Evolutionary conservation across 768 basidiomycete species (phyloP), one percentile per base, ranked within the genome.

Genomic region (Mycena olivaceomarginata): DNA sequence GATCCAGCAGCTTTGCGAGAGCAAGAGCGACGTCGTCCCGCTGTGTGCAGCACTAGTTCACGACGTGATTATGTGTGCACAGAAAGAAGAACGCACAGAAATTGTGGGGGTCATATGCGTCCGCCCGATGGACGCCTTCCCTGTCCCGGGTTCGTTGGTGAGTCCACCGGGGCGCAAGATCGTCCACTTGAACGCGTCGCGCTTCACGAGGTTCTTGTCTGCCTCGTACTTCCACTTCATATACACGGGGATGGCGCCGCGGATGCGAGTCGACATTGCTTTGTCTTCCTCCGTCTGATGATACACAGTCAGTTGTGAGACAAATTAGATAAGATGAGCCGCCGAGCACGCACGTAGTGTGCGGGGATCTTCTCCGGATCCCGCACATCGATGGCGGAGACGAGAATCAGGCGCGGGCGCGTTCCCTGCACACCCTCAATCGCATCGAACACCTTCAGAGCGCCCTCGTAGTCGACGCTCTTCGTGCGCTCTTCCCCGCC

Each of bases 391-490:
- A 93, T 84, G 1, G 91, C 90, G 22, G 92, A 93, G 45, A 94
- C 90, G 70, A 93, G 82, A 53, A 94, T 87, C 67, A 94, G 81
- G 69, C 92, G 83, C 45, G 92, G 92, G 75, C 89, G 90, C n/a
- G 79, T 70, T 1, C 86, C 87, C 60, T 88, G 79, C 3, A 92
- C 85, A 0, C 62, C 84, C 81, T 94, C 93, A 67, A 95, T 86
- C 0, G 93, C 94, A 80, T 94, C 93, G 80, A 92, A 94, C 2
- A 93, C 89, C 83, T 94, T 94, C 48, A 95, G 77, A 0, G 93
- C 93, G 11, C 93, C 93, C 65, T 93, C 91, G 78, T 90, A 92
- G 79, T 91, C 90, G 8, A 94, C 93, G 40, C 85, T 87, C 81
- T 88, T 89, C 4, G 91, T 93, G 43, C 90, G 81, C 79, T 91